Evolutionary conservation across 83 land plant genomes (phyloP).

Genomic region (Thuja plicata): DNA sequence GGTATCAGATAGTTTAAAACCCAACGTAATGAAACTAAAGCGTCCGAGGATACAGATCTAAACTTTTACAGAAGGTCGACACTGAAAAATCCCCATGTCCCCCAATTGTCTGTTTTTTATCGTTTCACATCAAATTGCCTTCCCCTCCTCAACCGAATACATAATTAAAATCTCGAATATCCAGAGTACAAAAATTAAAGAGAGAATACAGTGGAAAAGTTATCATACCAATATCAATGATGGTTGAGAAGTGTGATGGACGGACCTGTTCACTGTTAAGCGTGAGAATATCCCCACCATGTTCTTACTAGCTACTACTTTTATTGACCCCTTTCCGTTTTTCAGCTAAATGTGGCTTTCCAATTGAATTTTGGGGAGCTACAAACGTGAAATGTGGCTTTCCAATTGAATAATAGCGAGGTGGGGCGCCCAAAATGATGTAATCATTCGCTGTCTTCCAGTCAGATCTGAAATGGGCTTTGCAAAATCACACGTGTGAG

Average conservation of each 20-base stretch:
- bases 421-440: too few relatives aligned
- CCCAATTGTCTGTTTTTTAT: background rate
- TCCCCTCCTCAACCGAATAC: background rate
- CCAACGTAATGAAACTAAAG: background rate
- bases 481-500: background rate
- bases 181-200: background rate
- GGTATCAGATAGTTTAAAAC: background rate
- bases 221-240: slow-evolving; percentile 33
- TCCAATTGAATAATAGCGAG: too few relatives aligned
- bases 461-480: background rate
- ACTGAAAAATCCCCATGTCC: background rate
- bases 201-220: background rate
- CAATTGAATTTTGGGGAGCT: background rate
- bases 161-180: background rate
- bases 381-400: background rate
- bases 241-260: slow-evolving; percentile 42
- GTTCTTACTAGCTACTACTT: background rate
- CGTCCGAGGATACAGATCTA: background rate
- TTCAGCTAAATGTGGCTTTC: background rate
- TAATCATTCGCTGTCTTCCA: background rate
- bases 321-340: background rate
- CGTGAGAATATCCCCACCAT: slow-evolving; percentile 72
- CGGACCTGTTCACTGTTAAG: slow-evolving; percentile 32
- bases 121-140: background rate
- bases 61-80: background rate